These are phyloP conservation scores for Backusella mclennaniae DNA, from an alignment of 192 early-diverging fungal genomes.

Conservation along the genomic window DNA sequence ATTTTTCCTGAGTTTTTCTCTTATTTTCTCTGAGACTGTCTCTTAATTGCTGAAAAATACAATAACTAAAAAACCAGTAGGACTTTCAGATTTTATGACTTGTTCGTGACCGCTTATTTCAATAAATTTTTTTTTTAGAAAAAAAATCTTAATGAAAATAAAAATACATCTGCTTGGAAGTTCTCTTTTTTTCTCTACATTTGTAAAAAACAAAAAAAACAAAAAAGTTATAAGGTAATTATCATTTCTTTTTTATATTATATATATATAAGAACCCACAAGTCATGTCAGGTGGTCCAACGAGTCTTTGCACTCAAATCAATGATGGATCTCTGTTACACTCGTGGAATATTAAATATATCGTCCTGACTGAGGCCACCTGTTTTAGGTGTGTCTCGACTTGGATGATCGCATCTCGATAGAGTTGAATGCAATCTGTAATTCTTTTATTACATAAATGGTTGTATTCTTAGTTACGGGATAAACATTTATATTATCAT, in stretches of 20 bases:
- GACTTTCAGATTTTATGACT: not conserved
- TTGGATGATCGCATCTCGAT: conserved; percentile 23
- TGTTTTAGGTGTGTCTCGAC: conserved; percentile 27
- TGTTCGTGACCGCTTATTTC: not conserved
- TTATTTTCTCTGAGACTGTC: too few relatives aligned
- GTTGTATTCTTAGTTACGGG: conserved; percentile 34
- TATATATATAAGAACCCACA: conserved; percentile 13
- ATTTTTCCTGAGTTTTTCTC: too few relatives aligned
- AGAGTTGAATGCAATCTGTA: conserved; percentile 29
- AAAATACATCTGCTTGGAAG: not conserved
- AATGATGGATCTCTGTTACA: conserved; percentile 31
- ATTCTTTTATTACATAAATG: conserved; percentile 3
- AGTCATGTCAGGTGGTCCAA: conserved; percentile 30
- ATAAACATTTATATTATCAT: conserved; percentile 14
- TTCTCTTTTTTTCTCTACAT: not conserved
- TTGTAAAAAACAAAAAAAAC: not conserved
- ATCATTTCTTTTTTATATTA: conserved; percentile 1
- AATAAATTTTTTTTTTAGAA: not conserved
- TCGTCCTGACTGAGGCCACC: conserved; percentile 16
- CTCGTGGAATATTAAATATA: conserved; percentile 33
- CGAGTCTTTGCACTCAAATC: conserved; percentile 1
- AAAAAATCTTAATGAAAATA: not conserved
- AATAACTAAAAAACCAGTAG: too few relatives aligned
- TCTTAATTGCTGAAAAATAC: too few relatives aligned
- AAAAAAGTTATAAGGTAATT: not conserved